phyloP scores from a whole-genome alignment of 116 monocot species.

The Dioscorea cayenensis region DNA sequence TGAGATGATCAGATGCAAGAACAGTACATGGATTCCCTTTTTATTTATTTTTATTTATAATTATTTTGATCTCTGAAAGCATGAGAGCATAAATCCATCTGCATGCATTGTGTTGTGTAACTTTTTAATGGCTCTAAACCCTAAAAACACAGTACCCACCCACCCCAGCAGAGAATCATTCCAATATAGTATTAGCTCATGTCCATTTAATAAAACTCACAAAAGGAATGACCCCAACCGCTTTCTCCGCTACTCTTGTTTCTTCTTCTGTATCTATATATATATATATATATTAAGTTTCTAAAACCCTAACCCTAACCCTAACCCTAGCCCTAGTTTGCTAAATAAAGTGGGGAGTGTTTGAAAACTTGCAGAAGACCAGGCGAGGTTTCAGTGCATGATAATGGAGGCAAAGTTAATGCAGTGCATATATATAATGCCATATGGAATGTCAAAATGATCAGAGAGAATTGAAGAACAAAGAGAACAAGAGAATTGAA shows the following conservation, averaged over 20 bases:
- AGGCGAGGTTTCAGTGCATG: slow-evolving; percentile 7
- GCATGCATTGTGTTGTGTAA: slow-evolving; percentile 16
- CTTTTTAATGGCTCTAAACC: slow-evolving; percentile 9
- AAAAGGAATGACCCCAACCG: slow-evolving; percentile 27
- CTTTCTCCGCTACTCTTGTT: slow-evolving; percentile 18
- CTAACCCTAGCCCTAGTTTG: not conserved
- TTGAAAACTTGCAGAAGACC: slow-evolving; percentile 4
- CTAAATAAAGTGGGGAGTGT: not conserved
- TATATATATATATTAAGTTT: not conserved
- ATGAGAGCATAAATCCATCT: slow-evolving; percentile 21
- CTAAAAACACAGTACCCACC: slow-evolving; percentile 14
- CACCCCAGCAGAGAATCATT: slow-evolving; percentile 17
- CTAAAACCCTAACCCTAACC: not conserved
- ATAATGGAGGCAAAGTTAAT: not conserved
- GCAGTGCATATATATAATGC: not conserved
- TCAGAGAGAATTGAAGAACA: slow-evolving; percentile 9
- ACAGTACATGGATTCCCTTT: slow-evolving; percentile 46
- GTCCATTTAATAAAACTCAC: slow-evolving; percentile 8
- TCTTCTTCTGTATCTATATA: slow-evolving; percentile 6
- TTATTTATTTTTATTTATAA: slow-evolving; percentile 8
- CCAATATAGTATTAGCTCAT: slow-evolving; percentile 26
- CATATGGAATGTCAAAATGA: not conserved
- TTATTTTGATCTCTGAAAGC: slow-evolving; percentile 1
- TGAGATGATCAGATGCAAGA: slow-evolving; percentile 15
- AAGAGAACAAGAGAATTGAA: not conserved